Base-by-base conservation (phyloP, 257 asterid genomes). In the Cordia subcordata region DNA sequence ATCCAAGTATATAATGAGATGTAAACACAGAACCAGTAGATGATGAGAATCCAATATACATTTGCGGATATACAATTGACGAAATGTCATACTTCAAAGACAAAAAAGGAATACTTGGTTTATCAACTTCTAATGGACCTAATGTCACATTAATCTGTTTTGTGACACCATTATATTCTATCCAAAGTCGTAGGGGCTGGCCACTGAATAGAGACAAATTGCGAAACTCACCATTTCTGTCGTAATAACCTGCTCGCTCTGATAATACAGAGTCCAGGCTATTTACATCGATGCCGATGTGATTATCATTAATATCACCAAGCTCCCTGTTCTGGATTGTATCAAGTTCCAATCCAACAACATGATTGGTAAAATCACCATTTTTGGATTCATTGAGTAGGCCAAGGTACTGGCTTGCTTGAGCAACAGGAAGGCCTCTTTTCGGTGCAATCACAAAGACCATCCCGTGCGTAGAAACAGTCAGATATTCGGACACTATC, bases 131-230 rank as follows among this genome's bases (percentile, higher is more conserved):
- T 0, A 35, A 6, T 0, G 75, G 75, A 17, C 70, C 65, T 53
- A 70, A 51, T 14, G 75, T 57, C 5, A 70, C 75, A 35, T 53
- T 21, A 14, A 70, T 22, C 19, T 33, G 45, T 21, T 42, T 57
- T 11, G 33, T 10, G 11, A 17, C 27, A 1, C 49, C 58, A 13
- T 58, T 17, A 27, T 70, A 70, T 16, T 69, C 69, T 17, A 69
- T 65, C 72, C 72, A 66, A 4, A 45, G 9, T 15, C 59, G 72
- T 45, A 66, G 51, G 10, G 32, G 46, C 39, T 50, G 49, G 46
- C 72, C 72, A 11, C 72, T 66, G 0, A n/a, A 64, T 0, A 86
- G 69, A 3, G 68, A 74, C 76, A 86, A 62, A n/a, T 84, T 74
- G 13, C 17, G 12, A 53, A 37, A 6, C 6, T 8, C 8, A 20